Base-by-base conservation (phyloP, 768 basidiomycete genomes). In the Holtermannia corniformis region DNA sequence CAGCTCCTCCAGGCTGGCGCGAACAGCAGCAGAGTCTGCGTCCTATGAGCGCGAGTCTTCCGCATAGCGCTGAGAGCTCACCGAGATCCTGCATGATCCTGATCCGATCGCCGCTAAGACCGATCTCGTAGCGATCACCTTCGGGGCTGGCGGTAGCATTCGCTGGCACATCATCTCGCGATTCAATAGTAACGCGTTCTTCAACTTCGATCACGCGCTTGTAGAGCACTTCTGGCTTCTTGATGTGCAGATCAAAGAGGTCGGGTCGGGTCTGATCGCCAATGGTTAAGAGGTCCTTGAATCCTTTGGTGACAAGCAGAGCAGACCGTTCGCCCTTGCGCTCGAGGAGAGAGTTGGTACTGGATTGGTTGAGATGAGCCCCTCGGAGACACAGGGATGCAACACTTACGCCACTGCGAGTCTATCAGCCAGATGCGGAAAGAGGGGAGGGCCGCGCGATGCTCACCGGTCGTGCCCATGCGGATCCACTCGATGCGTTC, bases 1-100 rank as follows among this genome's bases (percentile, higher is more conserved):
- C 24, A 96, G 76, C 22, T 73, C 74, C 65, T 84, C 73, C 4
- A 95, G 76, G 63, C 88, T 82, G 1, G 62, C 57, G 58, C 77
- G 78, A 21, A 87, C 76, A 4, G 59, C 63, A 7, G 72, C 74
- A 23, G 76, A 62, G 64, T 88, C 86, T 85, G 28, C n/a, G n/a
- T n/a, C n/a, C n/a, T n/a, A n/a, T n/a, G 25, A 52, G 26, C 45
- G 22, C 14, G 16, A 3, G 26, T 44, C 23, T 40, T 20, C 13
- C 4, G 11, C 14, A 41, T 51, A 19, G 23, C 11, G 24, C 49
- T 10, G 27, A 14, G 51, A n/a, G 47, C 54, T 19, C 49, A 54
- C 55, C 46, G 21, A 50, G 52, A 32, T 49, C 50, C 51, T 51
- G 47, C 27, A 52, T 22, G 2, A 59, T 49, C 41, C 55, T 49